Percentiles rank a stretch among this genome's conserved stretches.
phyloP scores from a whole-genome alignment of 1,284 basidiomycete species.

The Termitomyces sp. region DNA sequence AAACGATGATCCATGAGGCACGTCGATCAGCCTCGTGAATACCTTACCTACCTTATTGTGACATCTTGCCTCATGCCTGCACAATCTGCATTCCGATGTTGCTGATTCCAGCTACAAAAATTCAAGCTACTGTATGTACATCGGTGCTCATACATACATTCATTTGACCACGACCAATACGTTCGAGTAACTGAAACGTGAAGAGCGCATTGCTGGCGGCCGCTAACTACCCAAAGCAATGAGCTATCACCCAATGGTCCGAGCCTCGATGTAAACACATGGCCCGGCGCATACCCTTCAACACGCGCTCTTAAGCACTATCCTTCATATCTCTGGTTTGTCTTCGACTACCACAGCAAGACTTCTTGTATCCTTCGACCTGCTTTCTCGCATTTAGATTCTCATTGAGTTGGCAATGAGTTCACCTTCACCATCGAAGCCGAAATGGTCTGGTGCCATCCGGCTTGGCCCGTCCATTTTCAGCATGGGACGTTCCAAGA shows the following conservation, averaged over 20 bases:
- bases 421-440: slow-evolving; percentile 6
- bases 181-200: slow-evolving; percentile 4
- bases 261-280: slow-evolving; percentile 10
- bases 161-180: neutral
- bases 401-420: slow-evolving; percentile 4
- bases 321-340: slow-evolving; percentile 9
- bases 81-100: neutral
- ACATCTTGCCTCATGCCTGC: neutral
- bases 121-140: neutral
- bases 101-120: neutral
- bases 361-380: neutral
- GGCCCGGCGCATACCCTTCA: slow-evolving; percentile 3
- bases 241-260: slow-evolving; percentile 3
- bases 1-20: too few relatives aligned
- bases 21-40: neutral
- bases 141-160: neutral
- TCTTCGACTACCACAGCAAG: slow-evolving; percentile 5
- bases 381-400: slow-evolving; percentile 2
- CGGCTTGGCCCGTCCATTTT: slow-evolving; percentile 6
- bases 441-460: slow-evolving; percentile 8
- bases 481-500: slow-evolving; percentile 9
- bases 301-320: slow-evolving; percentile 1
- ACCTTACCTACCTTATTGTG: neutral
- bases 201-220: neutral
- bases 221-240: neutral